Evolutionary conservation across 371 early-diverging fungal species (phyloP).

Genomic region (Umbelopsis sp.): DNA sequence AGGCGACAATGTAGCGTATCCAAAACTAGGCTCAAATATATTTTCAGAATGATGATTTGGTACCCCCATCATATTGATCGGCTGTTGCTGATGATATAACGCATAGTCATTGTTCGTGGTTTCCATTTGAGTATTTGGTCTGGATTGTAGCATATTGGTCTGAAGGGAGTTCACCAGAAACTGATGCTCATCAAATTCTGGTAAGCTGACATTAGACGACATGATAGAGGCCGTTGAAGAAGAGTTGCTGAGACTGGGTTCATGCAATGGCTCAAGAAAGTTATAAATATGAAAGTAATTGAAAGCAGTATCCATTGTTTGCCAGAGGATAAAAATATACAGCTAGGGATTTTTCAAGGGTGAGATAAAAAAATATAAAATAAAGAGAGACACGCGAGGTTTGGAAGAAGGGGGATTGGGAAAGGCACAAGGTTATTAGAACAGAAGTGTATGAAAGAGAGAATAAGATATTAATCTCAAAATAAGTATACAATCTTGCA

Average conservation of each 20-base stretch:
- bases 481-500: constrained; percentile 9
- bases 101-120: neutral
- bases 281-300: constrained; percentile 16
- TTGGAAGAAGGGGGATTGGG: neutral
- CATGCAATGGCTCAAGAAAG: constrained; percentile 16
- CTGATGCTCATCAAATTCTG: constrained; percentile 9
- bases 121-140: neutral
- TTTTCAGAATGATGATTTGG: neutral
- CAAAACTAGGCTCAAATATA: constrained; percentile 6
- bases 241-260: constrained; percentile 17
- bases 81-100: neutral
- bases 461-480: neutral
- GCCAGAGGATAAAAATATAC: neutral
- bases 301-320: constrained; percentile 17
- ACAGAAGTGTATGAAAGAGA: neutral
- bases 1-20: constrained; percentile 4
- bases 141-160: neutral
- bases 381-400: constrained; percentile 1
- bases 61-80: neutral
- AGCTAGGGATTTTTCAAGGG: constrained; percentile 4
- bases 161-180: constrained; percentile 9
- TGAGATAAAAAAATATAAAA: constrained; percentile 1
- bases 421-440: neutral
- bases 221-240: constrained; percentile 7
- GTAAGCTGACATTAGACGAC: constrained; percentile 15